Evolutionary conservation across 2,329 filamentous ascomycete genomes (phyloP), one percentile per base, ranked within the genome.

Genomic region (Venturia aucupariae): DNA sequence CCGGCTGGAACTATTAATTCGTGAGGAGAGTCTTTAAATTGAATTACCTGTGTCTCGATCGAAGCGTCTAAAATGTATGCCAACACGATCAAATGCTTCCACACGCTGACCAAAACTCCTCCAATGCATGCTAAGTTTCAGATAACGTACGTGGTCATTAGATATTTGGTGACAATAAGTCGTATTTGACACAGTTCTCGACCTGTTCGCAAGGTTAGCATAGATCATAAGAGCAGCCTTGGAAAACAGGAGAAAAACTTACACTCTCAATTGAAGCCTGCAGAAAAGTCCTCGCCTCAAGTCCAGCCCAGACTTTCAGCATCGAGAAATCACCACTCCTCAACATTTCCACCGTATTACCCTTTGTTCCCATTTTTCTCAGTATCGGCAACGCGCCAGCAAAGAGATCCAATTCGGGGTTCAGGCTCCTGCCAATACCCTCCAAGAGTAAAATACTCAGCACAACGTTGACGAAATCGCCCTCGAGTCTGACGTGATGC

Each of bases 391-490:
- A 79, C 8, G 92, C 91, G 71, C 90, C 86, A 71, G 86, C 86
- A 68, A 99, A 88, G 15, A 99, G 80, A 76, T 99, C 94, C 59
- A 97, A 80, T 63, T 93, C 82, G 0, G 94, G 93, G 73, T 97
- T 88, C 19, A 99, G 78, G 66, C 82, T 90, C 67, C 94, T 84
- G 0, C 94, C 94, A 71, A 97, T 99, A 7, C 94, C 94, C 74
- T 99, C 94, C 1, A 99, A 81, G 2, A 99, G 81, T 41, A 99
- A 79, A 63, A 97, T 97, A 66, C 91, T 96, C 65, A 99, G 88
- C 38, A 99, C 93, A 4, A 99, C 94, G 72, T 99, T 99, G 73
- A 99, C 92, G 73, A 97, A 99, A 74, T 99, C 94, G 10, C 94
- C 94, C 75, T 99, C 94, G 61, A 99, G 83, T 10, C 94, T 84